Evolutionary conservation across 306 rosid genomes (phyloP).

Genomic region (Vigna unguiculata): DNA sequence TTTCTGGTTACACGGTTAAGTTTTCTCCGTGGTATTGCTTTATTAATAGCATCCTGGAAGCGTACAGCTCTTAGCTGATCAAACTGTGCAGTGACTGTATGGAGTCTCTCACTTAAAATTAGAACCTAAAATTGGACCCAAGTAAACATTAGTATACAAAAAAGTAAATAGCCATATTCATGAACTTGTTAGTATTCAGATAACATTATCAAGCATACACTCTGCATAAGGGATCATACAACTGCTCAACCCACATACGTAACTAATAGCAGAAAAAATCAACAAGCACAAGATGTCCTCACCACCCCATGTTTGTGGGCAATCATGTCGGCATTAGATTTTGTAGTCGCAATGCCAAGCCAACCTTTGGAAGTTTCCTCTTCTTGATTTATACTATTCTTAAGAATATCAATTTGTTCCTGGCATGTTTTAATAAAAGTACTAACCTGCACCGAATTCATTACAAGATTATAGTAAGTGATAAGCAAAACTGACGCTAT

Average conservation of each 20-base stretch:
- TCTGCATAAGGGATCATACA: slow-evolving; percentile 25
- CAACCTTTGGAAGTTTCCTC: slow-evolving; percentile 82
- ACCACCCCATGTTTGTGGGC: slow-evolving; percentile 99
- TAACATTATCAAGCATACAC: slow-evolving; percentile 20
- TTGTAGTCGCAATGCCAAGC: slow-evolving; percentile 70
- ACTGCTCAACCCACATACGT: not conserved
- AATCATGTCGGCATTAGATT: slow-evolving; percentile 78
- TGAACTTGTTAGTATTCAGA: slow-evolving; percentile 27
- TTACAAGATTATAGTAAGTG: slow-evolving; percentile 31
- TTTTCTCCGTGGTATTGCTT: slow-evolving; percentile 80
- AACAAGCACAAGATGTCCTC: slow-evolving; percentile 46
- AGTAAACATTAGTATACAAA: slow-evolving; percentile 30
- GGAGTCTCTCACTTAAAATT: slow-evolving; percentile 91
- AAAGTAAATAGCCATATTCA: slow-evolving; percentile 16
- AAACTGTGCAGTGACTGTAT: slow-evolving; percentile 82
- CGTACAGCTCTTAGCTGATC: slow-evolving; percentile 96
- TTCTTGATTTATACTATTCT: slow-evolving; percentile 77
- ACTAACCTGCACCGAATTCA: slow-evolving; percentile 70
- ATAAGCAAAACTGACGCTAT: slow-evolving; percentile 14
- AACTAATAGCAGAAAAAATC: slow-evolving; percentile 8
- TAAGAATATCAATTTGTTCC: slow-evolving; percentile 85
- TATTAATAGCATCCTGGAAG: slow-evolving; percentile 85
- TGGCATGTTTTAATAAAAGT: slow-evolving; percentile 93
- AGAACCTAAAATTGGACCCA: slow-evolving; percentile 64
- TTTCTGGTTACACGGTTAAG: slow-evolving; percentile 54